Evolutionary conservation across 495 filamentous ascomycete species (phyloP), one percentile per base, ranked within the genome.

Genomic region (Amphirosellinia nigrospora): DNA sequence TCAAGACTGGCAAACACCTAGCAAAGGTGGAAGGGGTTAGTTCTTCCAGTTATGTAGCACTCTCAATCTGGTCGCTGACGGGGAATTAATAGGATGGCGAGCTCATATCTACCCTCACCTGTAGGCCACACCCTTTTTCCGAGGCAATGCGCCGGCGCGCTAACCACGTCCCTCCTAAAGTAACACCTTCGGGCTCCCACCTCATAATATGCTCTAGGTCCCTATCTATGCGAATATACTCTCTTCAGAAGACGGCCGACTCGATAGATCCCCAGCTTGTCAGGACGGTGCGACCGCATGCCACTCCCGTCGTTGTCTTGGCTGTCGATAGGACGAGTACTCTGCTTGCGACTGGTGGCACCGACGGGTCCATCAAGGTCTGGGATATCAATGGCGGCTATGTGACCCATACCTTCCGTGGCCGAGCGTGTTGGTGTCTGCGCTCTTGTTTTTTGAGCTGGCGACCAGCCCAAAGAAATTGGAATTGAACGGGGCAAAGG

Each of bases 331-430:
- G 85, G 39, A 97, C 94, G 2, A 90, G 94, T 74, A 98, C 95
- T 16, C 82, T 99, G 13, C 82, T 98, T 48, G 96, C 95, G 43
- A 97, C 94, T 23, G 96, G 96, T 64, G 92, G 89, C 30, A 93
- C 96, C 9, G 96, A 98, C 80, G 96, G 96, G 32, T 86, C 90
- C 4, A 91, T 97, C 70, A 99, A 99, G 79, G 90, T 99, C 63
- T 98, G 93, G 94, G 96, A 99, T 82, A 94, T 99, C 45, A 82
- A 86, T 68, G 94, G 92, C 21, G 96, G 96, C 16, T 98, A 90
- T 78, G 88, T 93, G 32, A 99, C 96, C 19, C 96, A 99, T 79
- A 98, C 94, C 2, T 94, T 99, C 78, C 90, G 93, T 72, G 96
- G 95, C 19, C 95, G 68, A 91, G 92, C 72, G 93, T 96, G 7